Base-by-base conservation (phyloP, 768 basidiomycete genomes). In the Lactarius sanguifluus region DNA sequence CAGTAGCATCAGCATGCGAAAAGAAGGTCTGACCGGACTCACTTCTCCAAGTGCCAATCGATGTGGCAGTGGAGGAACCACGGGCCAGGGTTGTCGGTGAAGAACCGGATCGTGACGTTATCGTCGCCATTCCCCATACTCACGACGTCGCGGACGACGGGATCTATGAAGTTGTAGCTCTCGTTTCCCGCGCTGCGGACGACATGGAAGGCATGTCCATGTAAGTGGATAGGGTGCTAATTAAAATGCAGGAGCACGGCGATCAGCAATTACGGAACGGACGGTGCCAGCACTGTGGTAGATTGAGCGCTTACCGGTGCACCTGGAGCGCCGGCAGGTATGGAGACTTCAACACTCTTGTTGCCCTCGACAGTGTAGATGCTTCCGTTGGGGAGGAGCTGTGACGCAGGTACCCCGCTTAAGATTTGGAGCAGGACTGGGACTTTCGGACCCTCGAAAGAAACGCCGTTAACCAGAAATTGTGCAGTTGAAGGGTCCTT, bases 351-450 rank as follows among this genome's bases (percentile, higher is more conserved):
- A 20, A 85, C 80, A 57, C 72, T 80, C 67, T 69, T 79, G 64
- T 84, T 81, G 5, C 71, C 74, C 0, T 81, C 82, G 15, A 87
- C n/a, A n/a, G n/a, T n/a, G n/a, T n/a, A n/a, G n/a, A 86, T 76
- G 15, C 77, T 78, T 7, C 83, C 85, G 0, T 59, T n/a, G 0
- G 85, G 87, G 43, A 86, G 73, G 30, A 88, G 76, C 38, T 15
- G 1, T 15, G 38, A 40, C 38, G 13, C 3, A 40, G 13, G 13
- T 15, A 5, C 38, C 4, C 38, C 38, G 2, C 81, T 85, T 41
- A 87, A 71, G 34, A 87, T 82, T 68, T 87, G 86, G 13, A 87
- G 78, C 16, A 87, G 78, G 16, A 85, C 80, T 4, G 0, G 86
- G 85, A 1, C 75, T 0, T 76, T 75, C 0, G 85, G 85, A 0